Evolutionary conservation across 495 filamentous ascomycete genomes (phyloP), one percentile per base, ranked within the genome.

Genomic region (Penicillium riverlandense): DNA sequence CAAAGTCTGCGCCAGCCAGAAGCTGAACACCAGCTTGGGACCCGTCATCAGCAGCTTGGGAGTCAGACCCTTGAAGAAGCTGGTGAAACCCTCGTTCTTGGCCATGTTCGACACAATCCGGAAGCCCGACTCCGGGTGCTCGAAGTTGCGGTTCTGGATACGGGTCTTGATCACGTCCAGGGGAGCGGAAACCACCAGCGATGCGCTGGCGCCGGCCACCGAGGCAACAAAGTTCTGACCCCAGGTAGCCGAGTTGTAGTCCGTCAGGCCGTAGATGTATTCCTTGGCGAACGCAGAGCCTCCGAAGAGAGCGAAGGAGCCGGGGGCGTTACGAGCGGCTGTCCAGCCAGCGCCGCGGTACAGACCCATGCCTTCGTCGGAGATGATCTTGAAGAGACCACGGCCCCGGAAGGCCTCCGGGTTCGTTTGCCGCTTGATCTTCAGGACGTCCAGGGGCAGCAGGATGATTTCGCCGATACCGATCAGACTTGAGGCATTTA

Each of bases 381-480:
- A 71, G 47, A 99, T 74, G 42, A 99, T 96, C 64, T 78, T 81
- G 60, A 96, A 76, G 13, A 97, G 73, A 40, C 94, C 94, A 57
- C 92, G 85, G 52, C 91, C 90, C 45, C 90, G 78, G 80, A 99
- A 99, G 35, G 92, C 90, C 57, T 96, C 92, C 29, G 92, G 92
- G 77, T 99, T 99, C 32, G 92, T 99, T 71, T 99, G 92, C 53
- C 92, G 85, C 77, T 97, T 97, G 75, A 99, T 99, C 78, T 99
- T 99, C 16, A 99, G 75, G 10, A 99, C 92, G 55, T 99, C 92
- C 29, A 99, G 78, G 35, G 92, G 92, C 15, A 99, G 78, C 4
- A 99, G 75, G 47, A 99, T 76, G 51, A 99, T 92, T 73, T 99
- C 92, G 54, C 92, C 94, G 52, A 97, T 91, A 59, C 92, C 92